These are phyloP conservation scores for Fusarium sp. DNA, from an alignment of 2,329 filamentous ascomycete genomes.

Conservation along the genomic window DNA sequence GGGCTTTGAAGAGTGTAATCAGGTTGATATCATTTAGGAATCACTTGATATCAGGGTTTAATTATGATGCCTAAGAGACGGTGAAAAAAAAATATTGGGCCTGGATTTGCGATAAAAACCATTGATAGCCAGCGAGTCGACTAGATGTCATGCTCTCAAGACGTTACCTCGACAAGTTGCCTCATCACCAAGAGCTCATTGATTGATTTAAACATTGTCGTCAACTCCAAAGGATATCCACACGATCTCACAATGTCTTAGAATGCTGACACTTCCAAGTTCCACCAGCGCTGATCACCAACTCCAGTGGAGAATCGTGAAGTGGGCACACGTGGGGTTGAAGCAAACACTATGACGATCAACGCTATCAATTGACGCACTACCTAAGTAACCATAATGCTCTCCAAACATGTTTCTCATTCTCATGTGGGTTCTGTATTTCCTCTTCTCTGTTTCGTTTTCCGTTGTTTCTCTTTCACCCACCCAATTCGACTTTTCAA, in stretches of 20 bases:
- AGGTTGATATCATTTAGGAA: too few species aligned
- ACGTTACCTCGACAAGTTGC: too few species aligned
- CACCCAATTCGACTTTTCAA: background rate
- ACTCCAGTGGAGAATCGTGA: background rate
- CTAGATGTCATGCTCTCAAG: background rate
- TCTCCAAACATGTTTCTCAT: background rate
- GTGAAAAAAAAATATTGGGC: background rate
- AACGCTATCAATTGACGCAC: background rate
- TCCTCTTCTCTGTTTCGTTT: background rate
- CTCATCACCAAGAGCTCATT: background rate
- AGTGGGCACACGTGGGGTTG: background rate
- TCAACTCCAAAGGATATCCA: background rate
- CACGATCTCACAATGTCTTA: background rate
- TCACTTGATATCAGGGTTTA: background rate
- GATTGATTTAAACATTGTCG: background rate
- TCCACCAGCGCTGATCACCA: background rate
- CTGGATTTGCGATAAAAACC: background rate
- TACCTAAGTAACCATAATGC: background rate
- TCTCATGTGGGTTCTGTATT: background rate
- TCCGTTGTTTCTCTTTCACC: background rate
- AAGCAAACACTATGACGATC: background rate
- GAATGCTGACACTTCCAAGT: background rate
- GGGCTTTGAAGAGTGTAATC: background rate
- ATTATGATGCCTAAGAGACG: background rate
- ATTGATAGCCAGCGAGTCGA: background rate